Base-by-base conservation (phyloP, 768 basidiomycete genomes). In the Pleurotus ostreatus region DNA sequence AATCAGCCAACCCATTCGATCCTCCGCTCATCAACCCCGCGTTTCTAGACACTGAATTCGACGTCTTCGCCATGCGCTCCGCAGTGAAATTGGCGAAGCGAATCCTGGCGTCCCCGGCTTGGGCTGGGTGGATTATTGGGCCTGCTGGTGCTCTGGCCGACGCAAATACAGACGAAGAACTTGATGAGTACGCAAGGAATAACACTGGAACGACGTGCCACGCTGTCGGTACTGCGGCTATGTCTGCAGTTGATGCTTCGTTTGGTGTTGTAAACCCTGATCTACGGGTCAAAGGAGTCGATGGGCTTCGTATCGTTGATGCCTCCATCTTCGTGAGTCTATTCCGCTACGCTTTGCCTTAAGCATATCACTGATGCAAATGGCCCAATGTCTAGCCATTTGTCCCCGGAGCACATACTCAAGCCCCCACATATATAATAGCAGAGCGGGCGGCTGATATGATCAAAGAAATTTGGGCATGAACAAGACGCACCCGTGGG, bases 21-120 rank as follows among this genome's bases (percentile, higher is more conserved):
- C 43, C 67, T 23, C 82, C 84, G 0, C 54, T 70, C 30, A 81
- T 85, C 62, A 71, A 85, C 60, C 78, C 81, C 4, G 73, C 73
- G 46, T 75, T 79, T 64, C 68, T 79, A 16, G 64, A 55, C 26
- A 66, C 68, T 4, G 43, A 55, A 1, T 67, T 71, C 43, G 75
- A 75, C 55, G 64, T 70, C 7, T 56, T 63, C 30, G 62, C 63
- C 0, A 55, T 73, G 58, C 59, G 66, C 3, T 63, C 66, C 26
- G 57, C 59, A 4, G 59, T 72, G 48, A 60, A 58, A 38, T 54
- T 62, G 4, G 60, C 57, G 1, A 56, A 62, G 43, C 64, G 61
- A n/a, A 72, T 74, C 55, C 49, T 61, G 1, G 26, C 59, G 0
- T 68, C 69, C 0, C 26, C 63, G 0, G 51, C 71, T 1, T 75